Conservation (phyloP, 2,329 filamentous ascomycete genomes). For the Calonectria pauciramosa region DNA sequence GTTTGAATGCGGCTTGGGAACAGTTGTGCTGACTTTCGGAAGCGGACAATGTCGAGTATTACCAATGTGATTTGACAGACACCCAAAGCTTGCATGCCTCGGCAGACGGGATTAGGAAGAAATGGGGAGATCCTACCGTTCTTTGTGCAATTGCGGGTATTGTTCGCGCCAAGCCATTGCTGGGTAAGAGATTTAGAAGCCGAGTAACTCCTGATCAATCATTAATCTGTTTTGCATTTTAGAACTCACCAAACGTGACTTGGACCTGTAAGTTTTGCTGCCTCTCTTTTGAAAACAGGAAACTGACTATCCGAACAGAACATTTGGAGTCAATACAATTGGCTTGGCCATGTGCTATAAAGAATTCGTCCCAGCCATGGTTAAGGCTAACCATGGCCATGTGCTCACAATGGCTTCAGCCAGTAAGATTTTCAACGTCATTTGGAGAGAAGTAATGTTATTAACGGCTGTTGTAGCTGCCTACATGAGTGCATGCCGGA, state of each 20-base stretch:
- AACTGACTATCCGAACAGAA: neutral
- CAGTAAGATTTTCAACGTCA: neutral
- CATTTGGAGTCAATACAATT: neutral
- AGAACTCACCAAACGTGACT: neutral
- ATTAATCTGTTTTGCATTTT: neutral
- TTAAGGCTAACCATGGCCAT: neutral
- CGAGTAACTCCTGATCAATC: neutral
- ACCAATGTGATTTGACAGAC: neutral
- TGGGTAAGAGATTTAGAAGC: neutral
- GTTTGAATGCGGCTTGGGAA: too few species aligned
- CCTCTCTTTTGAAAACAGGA: too few species aligned
- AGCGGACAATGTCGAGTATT: conserved; percentile 1
- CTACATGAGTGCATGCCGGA: neutral
- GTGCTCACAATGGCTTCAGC: conserved; percentile 1
- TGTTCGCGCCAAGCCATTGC: neutral
- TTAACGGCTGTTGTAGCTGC: neutral
- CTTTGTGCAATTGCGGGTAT: neutral
- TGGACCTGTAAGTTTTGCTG: neutral
- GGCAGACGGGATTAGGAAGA: neutral
- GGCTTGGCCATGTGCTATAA: neutral
- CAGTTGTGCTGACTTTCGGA: neutral
- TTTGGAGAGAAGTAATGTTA: neutral
- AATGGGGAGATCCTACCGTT: neutral
- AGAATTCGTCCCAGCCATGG: neutral
- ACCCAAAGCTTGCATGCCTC: neutral